Base-by-base conservation (phyloP, 768 basidiomycete species). In the Boletus subparvulus region DNA sequence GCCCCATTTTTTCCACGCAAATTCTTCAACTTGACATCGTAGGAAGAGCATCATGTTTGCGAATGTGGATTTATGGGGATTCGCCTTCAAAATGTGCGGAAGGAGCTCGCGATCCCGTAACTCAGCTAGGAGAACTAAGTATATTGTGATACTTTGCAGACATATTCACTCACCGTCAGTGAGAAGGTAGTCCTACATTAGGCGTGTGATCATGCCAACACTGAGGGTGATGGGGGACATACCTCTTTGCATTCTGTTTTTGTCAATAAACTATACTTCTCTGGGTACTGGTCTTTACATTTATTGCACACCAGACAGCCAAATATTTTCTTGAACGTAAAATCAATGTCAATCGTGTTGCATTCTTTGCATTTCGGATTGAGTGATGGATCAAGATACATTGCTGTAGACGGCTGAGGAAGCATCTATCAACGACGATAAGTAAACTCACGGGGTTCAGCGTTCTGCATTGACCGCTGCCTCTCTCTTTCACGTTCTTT, bases 41-140 rank as follows among this genome's bases (percentile, higher is more conserved):
- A 98, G 79, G 74, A 90, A 98, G 21, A 99, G 80, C 97, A 98
- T 98, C 97, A 98, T 98, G 77, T 98, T 99, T 36, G 91, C 90
- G 68, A 91, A 98, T 0, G 92, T 95, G 12, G 94, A 90, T 61
- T 91, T 89, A 76, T 97, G 94, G 4, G 93, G 95, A 70, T 98
- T 98, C 19, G 92, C 90, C 67, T 95, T 93, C 55, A 98, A 80
- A 26, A 96, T 78, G 71, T 99, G 97, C 0, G 96, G 97, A 61
- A 99, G 82, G 17, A 89, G 75, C 63, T 97, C 92, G 65, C 91
- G 85, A 68, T 99, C 97, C 54, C 89, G 86, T 28, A 99, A 79
- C 69, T 99, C 97, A 33, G 95, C 93, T 94, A 64, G n/a, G 37
- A 36, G 21, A 33, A 54, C 30, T 55, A 17, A 53, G 49, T 19